A percentile compares a stretch with the other conserved stretches of the same genome.
Conservation (phyloP, 768 basidiomycete genomes). For the Russula virescens region DNA sequence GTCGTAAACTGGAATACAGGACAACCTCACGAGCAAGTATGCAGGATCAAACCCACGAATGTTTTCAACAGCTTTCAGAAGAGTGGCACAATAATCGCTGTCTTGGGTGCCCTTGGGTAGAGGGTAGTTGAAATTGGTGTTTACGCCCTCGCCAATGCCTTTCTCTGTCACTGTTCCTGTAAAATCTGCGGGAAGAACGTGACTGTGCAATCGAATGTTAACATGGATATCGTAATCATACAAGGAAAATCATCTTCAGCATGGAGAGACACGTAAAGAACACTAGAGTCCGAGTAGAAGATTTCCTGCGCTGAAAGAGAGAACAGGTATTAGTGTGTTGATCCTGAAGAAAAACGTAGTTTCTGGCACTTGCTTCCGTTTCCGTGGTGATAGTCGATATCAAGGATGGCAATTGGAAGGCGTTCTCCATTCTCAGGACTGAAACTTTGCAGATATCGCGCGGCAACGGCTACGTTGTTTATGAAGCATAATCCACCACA, state of each 20-base stretch:
- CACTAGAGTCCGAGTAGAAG: conserved; percentile 31
- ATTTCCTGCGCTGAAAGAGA: conserved; percentile 28
- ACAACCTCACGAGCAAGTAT: conserved; percentile 31
- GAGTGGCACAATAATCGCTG: conserved; percentile 26
- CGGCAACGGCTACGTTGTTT: conserved; percentile 32
- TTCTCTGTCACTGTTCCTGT: conserved; percentile 29
- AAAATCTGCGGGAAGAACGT: conserved; percentile 25
- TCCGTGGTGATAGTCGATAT: conserved; percentile 37
- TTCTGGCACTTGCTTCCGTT: conserved; percentile 28
- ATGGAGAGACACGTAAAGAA: conserved; percentile 33
- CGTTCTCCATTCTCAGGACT: not conserved
- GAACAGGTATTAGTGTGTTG: not conserved
- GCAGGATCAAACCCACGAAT: conserved; percentile 26
- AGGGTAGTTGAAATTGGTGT: conserved; percentile 31
- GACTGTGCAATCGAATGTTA: not conserved
- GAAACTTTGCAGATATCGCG: conserved; percentile 27
- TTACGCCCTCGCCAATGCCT: conserved; percentile 27
- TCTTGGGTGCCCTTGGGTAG: conserved; percentile 29
- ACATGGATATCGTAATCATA: conserved; percentile 13
- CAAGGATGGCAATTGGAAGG: conserved; percentile 30
- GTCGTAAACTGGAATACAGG: not conserved
- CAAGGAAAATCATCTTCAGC: conserved; percentile 33
- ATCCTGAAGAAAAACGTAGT: not conserved
- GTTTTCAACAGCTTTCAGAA: conserved; percentile 22
- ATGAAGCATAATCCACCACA: conserved; percentile 36